Evolutionary conservation across 352 stramenopile genomes (phyloP).

Genomic region (Phytopythium helicoides): DNA sequence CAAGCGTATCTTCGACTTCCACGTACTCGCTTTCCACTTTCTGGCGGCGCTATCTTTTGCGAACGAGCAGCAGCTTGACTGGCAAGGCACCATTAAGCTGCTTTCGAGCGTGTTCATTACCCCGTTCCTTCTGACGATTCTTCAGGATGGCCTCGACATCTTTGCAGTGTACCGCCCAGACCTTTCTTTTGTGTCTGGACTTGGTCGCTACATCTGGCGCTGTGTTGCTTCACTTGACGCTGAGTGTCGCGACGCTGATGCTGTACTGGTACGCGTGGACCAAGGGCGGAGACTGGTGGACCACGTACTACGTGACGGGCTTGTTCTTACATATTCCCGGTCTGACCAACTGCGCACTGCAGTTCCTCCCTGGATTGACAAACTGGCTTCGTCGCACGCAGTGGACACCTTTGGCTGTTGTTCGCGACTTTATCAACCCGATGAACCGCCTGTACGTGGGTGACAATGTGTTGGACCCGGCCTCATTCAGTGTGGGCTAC

Average conservation of each 20-base stretch:
- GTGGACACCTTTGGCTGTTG: slow-evolving; percentile 56
- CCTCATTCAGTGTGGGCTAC: slow-evolving; percentile 88
- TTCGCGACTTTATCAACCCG: slow-evolving; percentile 89
- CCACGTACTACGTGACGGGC: slow-evolving; percentile 52
- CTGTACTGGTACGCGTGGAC: slow-evolving; percentile 84
- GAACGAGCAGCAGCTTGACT: slow-evolving; percentile 89
- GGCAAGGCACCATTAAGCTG: slow-evolving; percentile 78
- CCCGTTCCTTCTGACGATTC: slow-evolving; percentile 84
- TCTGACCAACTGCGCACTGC: slow-evolving; percentile 69
- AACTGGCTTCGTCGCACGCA: slow-evolving; percentile 80
- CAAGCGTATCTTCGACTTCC: slow-evolving; percentile 96
- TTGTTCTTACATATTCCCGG: slow-evolving; percentile 68
- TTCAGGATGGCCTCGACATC: slow-evolving; percentile 93
- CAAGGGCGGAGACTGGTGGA: slow-evolving; percentile 57
- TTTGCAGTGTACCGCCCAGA: slow-evolving; percentile 64
- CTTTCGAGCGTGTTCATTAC: slow-evolving; percentile 93
- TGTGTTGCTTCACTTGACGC: slow-evolving; percentile 72
- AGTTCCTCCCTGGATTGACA: slow-evolving; percentile 72
- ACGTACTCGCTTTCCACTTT: slow-evolving; percentile 97
- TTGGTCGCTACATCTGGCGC: slow-evolving; percentile 87
- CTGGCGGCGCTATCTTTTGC: slow-evolving; percentile 91
- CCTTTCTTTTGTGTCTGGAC: slow-evolving; percentile 30
- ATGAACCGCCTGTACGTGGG: slow-evolving; percentile 96
- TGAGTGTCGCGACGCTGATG: slow-evolving; percentile 60
- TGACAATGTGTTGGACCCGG: slow-evolving; percentile 95